These are phyloP conservation scores for Sporisorium scitamineum DNA, from an alignment of 1,284 basidiomycete species.

Conservation along the genomic window DNA sequence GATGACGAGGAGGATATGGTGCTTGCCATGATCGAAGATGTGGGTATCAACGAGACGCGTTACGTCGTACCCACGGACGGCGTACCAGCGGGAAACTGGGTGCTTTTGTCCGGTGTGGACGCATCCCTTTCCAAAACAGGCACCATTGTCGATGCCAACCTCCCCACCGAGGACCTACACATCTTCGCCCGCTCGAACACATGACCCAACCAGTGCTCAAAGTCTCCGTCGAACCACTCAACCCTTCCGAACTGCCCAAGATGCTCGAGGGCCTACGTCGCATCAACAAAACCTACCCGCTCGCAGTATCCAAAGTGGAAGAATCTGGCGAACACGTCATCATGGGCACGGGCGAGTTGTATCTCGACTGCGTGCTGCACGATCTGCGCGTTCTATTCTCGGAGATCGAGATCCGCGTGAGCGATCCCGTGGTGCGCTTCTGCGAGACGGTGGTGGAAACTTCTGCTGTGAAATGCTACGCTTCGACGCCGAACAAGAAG, in stretches of 20 bases:
- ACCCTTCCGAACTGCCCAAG: constrained; percentile 96
- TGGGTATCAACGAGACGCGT: constrained; percentile 92
- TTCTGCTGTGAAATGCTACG: constrained; percentile 96
- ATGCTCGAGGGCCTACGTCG: constrained; percentile 97
- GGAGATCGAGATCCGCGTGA: constrained; percentile 99
- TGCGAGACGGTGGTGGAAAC: constrained; percentile 99
- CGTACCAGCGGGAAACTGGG: constrained; percentile 90
- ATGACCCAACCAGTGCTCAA: constrained; percentile 98
- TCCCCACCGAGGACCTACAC: constrained; percentile 79
- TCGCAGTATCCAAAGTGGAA: constrained; percentile 94
- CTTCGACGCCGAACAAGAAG: constrained; percentile 98
- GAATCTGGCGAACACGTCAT: constrained; percentile 98
- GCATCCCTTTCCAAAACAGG: constrained; percentile 94
- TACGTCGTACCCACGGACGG: constrained; percentile 90
- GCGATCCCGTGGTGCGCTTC: constrained; percentile 97
- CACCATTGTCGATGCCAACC: constrained; percentile 74
- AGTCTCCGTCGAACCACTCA: constrained; percentile 96
- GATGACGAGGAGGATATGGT: constrained; percentile 99
- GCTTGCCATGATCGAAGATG: constrained; percentile 83
- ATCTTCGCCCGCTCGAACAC: constrained; percentile 96
- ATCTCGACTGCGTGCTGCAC: constrained; percentile 96
- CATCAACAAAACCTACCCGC: constrained; percentile 96
- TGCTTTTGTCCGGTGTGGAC: constrained; percentile 91
- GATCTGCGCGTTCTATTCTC: constrained; percentile 91
- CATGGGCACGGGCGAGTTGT: constrained; percentile 95